A percentile compares a stretch with the other conserved stretches of the same genome.
Conservation (phyloP, 306 rosid species). For the Cyamopsis tetragonoloba region DNA sequence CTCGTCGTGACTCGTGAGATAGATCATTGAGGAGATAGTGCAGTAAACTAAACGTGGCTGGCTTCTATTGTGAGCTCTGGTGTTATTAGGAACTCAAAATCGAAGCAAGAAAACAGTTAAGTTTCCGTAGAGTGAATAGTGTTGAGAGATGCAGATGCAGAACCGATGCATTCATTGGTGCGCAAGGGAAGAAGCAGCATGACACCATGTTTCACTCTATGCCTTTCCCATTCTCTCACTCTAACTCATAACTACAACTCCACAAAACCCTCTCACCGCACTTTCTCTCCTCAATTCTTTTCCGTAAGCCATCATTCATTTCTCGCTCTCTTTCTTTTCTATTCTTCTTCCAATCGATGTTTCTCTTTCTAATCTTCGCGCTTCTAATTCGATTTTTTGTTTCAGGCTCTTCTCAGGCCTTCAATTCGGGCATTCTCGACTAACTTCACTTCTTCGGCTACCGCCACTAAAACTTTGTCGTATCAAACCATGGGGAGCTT, state of each 20-base stretch:
- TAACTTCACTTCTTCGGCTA: too few relatives aligned
- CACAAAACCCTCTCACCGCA: neutral
- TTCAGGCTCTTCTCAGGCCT: constrained; percentile 50
- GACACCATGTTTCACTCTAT: constrained; percentile 38
- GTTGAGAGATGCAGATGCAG: constrained; percentile 14
- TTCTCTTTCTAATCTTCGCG: neutral
- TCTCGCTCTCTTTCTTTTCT: neutral
- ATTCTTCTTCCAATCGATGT: neutral
- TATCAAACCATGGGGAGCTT: constrained; percentile 39
- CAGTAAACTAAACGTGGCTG: too few relatives aligned
- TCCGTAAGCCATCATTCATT: constrained; percentile 37
- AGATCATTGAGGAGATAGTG: too few relatives aligned
- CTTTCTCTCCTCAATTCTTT: constrained; percentile 34
- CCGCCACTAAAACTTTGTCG: too few relatives aligned
- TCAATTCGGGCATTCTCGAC: constrained; percentile 40
- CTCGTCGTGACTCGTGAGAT: too few relatives aligned
- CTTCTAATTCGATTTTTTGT: neutral
- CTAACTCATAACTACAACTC: constrained; percentile 1
- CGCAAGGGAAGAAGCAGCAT: constrained; percentile 32
- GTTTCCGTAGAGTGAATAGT: neutral
- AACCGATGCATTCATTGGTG: constrained; percentile 42
- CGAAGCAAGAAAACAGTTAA: too few relatives aligned
- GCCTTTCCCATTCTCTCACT: constrained; percentile 29
- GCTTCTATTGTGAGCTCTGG: too few relatives aligned
- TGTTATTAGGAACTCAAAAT: too few relatives aligned